Base-by-base conservation (phyloP, 768 basidiomycete species). In the Psilocybe cubensis region DNA sequence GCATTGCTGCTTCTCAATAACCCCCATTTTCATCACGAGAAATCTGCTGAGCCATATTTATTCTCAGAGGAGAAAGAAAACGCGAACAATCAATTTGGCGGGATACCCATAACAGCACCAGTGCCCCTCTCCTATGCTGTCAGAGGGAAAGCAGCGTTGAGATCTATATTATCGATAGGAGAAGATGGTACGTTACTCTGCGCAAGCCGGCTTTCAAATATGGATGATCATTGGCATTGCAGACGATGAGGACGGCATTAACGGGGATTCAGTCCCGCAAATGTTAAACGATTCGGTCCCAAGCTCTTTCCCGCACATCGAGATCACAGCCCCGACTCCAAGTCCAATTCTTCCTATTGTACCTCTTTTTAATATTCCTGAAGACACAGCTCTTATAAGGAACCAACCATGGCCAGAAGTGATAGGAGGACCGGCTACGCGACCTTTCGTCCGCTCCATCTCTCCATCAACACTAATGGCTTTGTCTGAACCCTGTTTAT, bases 401-500 rank as follows among this genome's bases (percentile, higher is more conserved):
- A n/a, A 38, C n/a, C 35, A 38, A 17, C 35, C 8, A 0, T 38
- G 35, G 35, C 35, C 0, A 11, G n/a, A 11, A 17, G 35, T 14
- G 5, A 38, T 4, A 0, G 12, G 4, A 1, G 0, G 14, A 38
- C 35, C 5, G 4, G 1, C 35, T 14, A 38, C 7, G n/a, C 7
- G 0, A 38, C 35, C 35, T 14, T 38, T 63, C 20, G 61, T 70
- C 53, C 66, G 73, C 23, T 71, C 74, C 2, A 67, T 75, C 38
- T 69, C 76, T 9, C 72, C 77, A 0, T 70, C 74, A 28, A 78
- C 77, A 4, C 61, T 80, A 12, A 76, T 79, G 3, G 77, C 77
- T 17, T 68, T 79, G 61, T 76, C 77, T 1, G 79, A 80, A 42
- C 77, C 77, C 3, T 74, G 67, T 53, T 71, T 80, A 20, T 74